A percentile compares a stretch with the other conserved stretches of the same genome.
Evolutionary conservation across 2,329 filamentous ascomycete species (phyloP).

Genomic region (Whalleya microplaca): DNA sequence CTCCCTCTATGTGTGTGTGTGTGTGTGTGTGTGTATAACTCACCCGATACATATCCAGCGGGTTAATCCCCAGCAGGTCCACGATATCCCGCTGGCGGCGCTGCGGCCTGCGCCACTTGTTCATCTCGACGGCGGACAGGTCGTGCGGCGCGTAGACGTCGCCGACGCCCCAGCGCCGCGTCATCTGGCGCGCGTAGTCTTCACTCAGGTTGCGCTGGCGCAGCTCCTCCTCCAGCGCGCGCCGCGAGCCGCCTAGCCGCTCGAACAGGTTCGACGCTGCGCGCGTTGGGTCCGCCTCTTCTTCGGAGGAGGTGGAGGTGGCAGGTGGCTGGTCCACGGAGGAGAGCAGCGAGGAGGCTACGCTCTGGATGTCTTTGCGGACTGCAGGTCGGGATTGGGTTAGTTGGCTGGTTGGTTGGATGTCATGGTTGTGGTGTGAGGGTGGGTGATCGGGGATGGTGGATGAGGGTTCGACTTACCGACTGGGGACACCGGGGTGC

Average conservation of each 20-base stretch:
- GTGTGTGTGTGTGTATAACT: too few species aligned
- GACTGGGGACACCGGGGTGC: slow-evolving; percentile 25
- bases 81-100: slow-evolving; percentile 70
- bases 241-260: slow-evolving; percentile 1
- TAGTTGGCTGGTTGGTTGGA: background rate
- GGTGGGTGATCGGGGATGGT: background rate
- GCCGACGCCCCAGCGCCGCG: slow-evolving; percentile 73
- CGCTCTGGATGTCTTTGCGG: slow-evolving; percentile 19
- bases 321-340: slow-evolving; percentile 22
- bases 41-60: slow-evolving; percentile 86
- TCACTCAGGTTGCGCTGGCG: slow-evolving; percentile 46
- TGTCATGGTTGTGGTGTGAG: background rate
- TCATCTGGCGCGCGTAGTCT: slow-evolving; percentile 66
- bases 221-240: slow-evolving; percentile 42
- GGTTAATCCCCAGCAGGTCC: slow-evolving; percentile 78
- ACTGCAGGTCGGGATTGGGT: slow-evolving; percentile 15
- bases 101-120: slow-evolving; percentile 71
- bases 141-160: slow-evolving; percentile 94
- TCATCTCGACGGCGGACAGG: slow-evolving; percentile 75
- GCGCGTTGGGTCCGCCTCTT: slow-evolving; percentile 15
- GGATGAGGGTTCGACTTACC: slow-evolving; percentile 23
- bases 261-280: slow-evolving; percentile 21
- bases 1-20: too few species aligned
- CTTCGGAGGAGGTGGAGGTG: background rate
- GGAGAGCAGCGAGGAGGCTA: slow-evolving; percentile 29